Evolutionary conservation across 345 rosid genomes (phyloP).

Genomic region (Gossypium longicalyx): DNA sequence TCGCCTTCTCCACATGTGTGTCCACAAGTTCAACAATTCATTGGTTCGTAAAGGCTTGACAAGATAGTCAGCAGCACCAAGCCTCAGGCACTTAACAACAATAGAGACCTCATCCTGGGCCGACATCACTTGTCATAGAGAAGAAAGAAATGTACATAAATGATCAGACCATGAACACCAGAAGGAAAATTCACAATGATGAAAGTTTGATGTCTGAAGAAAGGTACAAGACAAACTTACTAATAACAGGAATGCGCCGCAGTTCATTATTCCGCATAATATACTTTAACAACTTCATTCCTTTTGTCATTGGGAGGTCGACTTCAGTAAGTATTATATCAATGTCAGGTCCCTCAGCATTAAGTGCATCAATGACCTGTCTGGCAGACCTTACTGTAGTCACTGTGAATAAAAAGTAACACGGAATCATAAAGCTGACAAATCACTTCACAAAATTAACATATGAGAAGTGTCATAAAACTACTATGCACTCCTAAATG

Average conservation of each 20-base stretch:
- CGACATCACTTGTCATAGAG: conserved; percentile 61
- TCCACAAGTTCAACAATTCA: conserved; percentile 78
- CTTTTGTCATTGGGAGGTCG: conserved; percentile 92
- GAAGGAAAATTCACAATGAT: background rate
- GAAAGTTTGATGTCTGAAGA: background rate
- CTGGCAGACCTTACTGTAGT: conserved; percentile 86
- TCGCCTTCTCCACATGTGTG: conserved; percentile 78
- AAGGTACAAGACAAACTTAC: conserved; percentile 45
- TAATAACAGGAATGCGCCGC: conserved; percentile 87
- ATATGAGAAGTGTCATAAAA: background rate
- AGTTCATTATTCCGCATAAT: conserved; percentile 77
- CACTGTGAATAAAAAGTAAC: conserved; percentile 45
- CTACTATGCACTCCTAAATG: background rate
- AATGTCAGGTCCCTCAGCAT: conserved; percentile 92
- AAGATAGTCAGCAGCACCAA: conserved; percentile 88
- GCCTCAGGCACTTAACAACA: conserved; percentile 76
- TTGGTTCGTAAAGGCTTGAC: conserved; percentile 81
- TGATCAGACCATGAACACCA: background rate
- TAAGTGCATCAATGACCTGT: conserved; percentile 90
- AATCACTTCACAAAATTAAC: background rate
- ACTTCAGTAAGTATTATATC: conserved; percentile 95
- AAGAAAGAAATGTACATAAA: conserved; percentile 15
- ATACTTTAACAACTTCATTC: conserved; percentile 94
- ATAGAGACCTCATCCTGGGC: conserved; percentile 75
- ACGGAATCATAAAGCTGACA: background rate